These are phyloP conservation scores for Candida sakaeoensis DNA, from an alignment of 805 yeast species.

Conservation along the genomic window DNA sequence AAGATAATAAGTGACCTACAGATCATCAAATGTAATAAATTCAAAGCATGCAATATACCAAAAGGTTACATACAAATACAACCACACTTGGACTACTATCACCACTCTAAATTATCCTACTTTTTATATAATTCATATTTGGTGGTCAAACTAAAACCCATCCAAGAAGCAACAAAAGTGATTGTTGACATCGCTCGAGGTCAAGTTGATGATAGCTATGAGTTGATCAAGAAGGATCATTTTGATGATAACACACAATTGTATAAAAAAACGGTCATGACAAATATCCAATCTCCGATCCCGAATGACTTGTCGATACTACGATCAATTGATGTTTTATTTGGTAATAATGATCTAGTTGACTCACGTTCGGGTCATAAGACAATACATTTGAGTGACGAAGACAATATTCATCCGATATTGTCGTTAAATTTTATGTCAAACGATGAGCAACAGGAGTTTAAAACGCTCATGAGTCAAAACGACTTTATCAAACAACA, in stretches of 20 bases:
- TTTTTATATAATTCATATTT: conserved; percentile 3
- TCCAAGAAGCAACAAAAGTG: conserved; percentile 4
- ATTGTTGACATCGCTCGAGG: conserved; percentile 8
- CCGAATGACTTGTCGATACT: conserved; percentile 11
- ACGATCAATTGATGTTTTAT: conserved; percentile 25
- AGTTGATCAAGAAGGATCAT: background rate
- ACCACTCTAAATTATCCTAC: background rate
- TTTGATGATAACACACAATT: background rate
- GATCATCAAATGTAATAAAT: conserved; percentile 5
- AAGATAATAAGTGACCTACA: conserved; percentile 7
- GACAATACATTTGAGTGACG: conserved; percentile 2
- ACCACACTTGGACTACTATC: conserved; percentile 10
- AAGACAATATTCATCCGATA: conserved; percentile 12
- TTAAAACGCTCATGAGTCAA: background rate
- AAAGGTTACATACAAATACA: conserved; percentile 6
- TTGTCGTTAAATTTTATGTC: conserved; percentile 8
- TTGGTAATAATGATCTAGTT: conserved; percentile 26
- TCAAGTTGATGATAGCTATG: conserved; percentile 6
- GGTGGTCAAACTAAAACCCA: conserved; percentile 1
- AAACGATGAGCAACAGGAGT: background rate
- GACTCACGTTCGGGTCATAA: conserved; percentile 25
- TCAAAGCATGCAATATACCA: conserved; percentile 5
- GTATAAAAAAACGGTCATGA: conserved; percentile 5
- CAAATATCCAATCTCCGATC: conserved; percentile 3
- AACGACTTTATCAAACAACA: background rate